Evolutionary conservation across 2,329 filamentous ascomycete species (phyloP).

Genomic region (Westerdykella aurantiaca): DNA sequence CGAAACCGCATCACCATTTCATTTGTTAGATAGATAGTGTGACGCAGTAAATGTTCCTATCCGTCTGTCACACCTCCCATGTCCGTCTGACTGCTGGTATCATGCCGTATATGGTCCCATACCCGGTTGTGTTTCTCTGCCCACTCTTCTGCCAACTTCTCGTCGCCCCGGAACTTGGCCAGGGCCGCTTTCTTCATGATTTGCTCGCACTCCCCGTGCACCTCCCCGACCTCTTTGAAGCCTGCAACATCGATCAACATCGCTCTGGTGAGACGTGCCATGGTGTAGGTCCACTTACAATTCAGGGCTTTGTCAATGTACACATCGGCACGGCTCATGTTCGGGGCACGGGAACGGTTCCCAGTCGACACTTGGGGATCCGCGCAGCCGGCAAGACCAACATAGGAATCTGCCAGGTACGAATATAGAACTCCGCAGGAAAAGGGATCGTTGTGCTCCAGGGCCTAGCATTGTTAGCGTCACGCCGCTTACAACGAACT

Average conservation of each 20-base stretch:
- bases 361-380: conserved; percentile 9
- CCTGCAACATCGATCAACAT: conserved; percentile 31
- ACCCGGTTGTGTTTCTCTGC: conserved; percentile 32
- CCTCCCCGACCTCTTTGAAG: conserved; percentile 62
- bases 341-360: conserved; percentile 12
- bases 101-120: conserved; percentile 26
- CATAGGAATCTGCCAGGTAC: conserved; percentile 67
- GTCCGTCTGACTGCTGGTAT: conserved; percentile 1
- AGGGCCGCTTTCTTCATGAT: conserved; percentile 77
- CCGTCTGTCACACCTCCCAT: background rate
- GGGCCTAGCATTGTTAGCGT: conserved; percentile 26
- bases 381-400: conserved; percentile 63
- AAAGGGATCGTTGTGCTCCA: conserved; percentile 62
- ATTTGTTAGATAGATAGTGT: background rate
- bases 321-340: conserved; percentile 28
- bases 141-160: conserved; percentile 33
- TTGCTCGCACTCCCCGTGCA: conserved; percentile 67
- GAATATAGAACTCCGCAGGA: conserved; percentile 64
- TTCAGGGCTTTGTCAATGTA: conserved; percentile 34
- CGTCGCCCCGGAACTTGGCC: conserved; percentile 57
- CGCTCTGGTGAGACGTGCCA: background rate
- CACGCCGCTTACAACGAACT: background rate
- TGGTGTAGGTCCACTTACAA: conserved; percentile 19
- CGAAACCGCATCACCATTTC: background rate
- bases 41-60: background rate